phyloP scores from a whole-genome alignment of 148 eudicot genomes.

The Beta vulgaris region DNA sequence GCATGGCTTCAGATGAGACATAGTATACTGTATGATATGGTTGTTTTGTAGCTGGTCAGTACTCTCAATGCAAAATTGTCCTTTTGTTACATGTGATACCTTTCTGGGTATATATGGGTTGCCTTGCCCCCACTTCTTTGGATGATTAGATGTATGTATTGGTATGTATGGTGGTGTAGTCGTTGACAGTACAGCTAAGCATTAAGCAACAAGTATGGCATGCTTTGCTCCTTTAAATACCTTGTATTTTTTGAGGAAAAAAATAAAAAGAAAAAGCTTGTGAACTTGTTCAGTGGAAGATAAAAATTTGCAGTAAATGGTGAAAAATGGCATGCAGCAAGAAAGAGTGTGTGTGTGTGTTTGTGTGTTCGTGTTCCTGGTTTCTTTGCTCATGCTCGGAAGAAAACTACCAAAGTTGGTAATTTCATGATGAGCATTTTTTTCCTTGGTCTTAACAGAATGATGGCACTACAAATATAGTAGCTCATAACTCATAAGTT shows the following conservation, averaged over 20 bases:
- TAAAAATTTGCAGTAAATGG: not conserved
- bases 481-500: no score
- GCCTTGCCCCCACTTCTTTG: not conserved
- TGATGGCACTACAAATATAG: not conserved
- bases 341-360: no score
- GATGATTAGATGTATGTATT: not conserved
- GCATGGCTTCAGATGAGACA: no score
- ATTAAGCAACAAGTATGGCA: slow-evolving; percentile 5
- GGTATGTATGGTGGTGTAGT: not conserved
- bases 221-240: no score
- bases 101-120: slow-evolving; percentile 11
- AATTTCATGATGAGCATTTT: not conserved
- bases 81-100: slow-evolving; percentile 28
- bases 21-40: no score
- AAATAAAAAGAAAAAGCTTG: no score
- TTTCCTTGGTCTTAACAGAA: not conserved
- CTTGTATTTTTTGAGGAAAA: no score
- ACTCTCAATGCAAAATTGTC: slow-evolving; percentile 20
- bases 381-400: not conserved
- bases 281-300: slow-evolving; percentile 1
- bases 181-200: slow-evolving; percentile 11
- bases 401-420: not conserved
- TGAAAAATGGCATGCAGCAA: not conserved
- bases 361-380: no score
- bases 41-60: no score